A percentile compares a stretch with the other conserved stretches of the same genome.
Conservation (phyloP, 257 asterid species). For the Leonotis leonurus region DNA sequence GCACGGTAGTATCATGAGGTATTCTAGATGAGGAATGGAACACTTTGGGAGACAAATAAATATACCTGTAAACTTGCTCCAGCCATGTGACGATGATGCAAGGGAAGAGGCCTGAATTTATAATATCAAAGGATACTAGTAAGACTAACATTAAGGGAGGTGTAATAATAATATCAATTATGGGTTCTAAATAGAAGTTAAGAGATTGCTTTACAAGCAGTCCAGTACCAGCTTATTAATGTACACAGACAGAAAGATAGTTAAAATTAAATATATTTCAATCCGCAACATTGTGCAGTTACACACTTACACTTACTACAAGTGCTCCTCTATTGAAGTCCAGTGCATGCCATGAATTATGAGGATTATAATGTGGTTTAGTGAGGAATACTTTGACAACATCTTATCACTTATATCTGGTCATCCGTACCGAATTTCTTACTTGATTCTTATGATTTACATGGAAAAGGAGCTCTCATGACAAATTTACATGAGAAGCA, state of each 20-base stretch:
- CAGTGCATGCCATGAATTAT: not conserved
- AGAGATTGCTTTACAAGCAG: not conserved
- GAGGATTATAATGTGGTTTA: not conserved
- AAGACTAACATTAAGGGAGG: constrained; percentile 3
- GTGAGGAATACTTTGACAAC: not conserved
- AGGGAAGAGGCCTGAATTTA: constrained; percentile 84
- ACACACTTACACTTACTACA: not conserved
- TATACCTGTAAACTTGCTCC: constrained; percentile 82
- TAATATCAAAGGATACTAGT: constrained; percentile 18
- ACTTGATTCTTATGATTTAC: not conserved
- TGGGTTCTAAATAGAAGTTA: not conserved
- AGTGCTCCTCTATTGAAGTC: not conserved
- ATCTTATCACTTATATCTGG: not conserved
- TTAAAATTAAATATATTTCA: not conserved
- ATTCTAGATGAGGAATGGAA: constrained; percentile 13
- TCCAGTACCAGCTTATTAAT: not conserved
- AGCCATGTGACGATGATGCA: constrained; percentile 86
- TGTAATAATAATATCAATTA: constrained; percentile 5
- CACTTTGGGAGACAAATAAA: not conserved
- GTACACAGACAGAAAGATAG: not conserved
- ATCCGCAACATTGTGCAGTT: not conserved
- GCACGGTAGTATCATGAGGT: constrained; percentile 10
- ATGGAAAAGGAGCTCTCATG: not conserved
- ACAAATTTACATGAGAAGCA: not conserved
- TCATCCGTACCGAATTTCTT: not conserved